Evolutionary conservation across 768 basidiomycete genomes (phyloP).

Genomic region (Mycena indigotica): DNA sequence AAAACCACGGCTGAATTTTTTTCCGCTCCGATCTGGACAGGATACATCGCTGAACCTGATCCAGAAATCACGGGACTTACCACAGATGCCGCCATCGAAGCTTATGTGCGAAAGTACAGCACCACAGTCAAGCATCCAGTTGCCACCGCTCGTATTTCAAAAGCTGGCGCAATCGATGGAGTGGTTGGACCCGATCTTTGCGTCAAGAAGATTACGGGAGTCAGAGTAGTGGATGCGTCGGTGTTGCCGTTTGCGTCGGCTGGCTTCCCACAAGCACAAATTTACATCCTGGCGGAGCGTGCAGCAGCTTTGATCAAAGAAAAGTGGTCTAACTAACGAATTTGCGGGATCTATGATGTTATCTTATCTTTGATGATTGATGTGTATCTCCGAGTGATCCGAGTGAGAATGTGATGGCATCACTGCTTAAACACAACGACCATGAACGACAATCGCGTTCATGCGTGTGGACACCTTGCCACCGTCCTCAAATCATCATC

Average conservation of each 20-base stretch:
- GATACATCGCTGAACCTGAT: conserved; percentile 6
- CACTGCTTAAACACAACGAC: not conserved
- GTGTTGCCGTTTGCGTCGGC: conserved; percentile 7
- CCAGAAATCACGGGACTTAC: not conserved
- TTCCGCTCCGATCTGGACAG: conserved; percentile 7
- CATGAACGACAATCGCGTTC: not conserved
- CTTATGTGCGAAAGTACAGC: conserved; percentile 6
- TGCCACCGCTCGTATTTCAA: conserved; percentile 12
- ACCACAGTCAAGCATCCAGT: conserved; percentile 8
- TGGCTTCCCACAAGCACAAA: conserved; percentile 6
- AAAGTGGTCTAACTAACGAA: not conserved
- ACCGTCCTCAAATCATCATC: not conserved
- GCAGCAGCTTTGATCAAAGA: not conserved
- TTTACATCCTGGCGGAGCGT: conserved; percentile 5
- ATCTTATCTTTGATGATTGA: no score
- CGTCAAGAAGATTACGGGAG: conserved; percentile 8
- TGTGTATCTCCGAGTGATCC: no score
- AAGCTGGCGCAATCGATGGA: not conserved
- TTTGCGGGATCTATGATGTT: no score
- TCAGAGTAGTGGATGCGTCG: conserved; percentile 21
- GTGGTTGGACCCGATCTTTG: conserved; percentile 12
- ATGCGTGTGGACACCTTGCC: conserved; percentile 12
- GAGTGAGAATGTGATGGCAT: not conserved
- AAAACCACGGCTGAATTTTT: conserved; percentile 1
- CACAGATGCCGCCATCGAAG: conserved; percentile 9